phyloP scores from a whole-genome alignment of 257 asterid genomes.

The Marsdenia floribunda region DNA sequence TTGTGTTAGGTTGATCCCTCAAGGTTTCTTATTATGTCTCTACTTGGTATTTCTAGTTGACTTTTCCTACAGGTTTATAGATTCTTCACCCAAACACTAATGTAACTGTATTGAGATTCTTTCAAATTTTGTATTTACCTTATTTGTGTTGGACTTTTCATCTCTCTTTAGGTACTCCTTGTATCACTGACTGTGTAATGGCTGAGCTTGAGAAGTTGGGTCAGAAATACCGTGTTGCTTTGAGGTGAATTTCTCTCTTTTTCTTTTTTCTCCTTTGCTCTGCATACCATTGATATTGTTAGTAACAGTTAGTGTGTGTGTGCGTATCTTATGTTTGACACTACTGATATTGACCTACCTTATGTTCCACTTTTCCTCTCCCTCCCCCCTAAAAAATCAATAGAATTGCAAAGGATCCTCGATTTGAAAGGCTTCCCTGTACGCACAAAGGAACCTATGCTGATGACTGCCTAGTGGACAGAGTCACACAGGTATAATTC shows the following conservation, averaged over 20 bases:
- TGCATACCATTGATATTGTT: neutral
- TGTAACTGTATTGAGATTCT: neutral
- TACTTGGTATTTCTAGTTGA: neutral
- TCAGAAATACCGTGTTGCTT: constrained; percentile 85
- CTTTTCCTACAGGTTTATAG: neutral
- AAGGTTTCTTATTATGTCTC: neutral
- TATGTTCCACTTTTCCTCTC: neutral
- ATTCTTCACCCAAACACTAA: neutral
- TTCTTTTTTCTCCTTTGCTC: neutral
- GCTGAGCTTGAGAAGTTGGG: constrained; percentile 99
- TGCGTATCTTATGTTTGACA: neutral
- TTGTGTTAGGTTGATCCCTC: neutral
- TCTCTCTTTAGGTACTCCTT: constrained; percentile 73
- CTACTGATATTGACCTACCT: neutral
- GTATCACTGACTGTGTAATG: constrained; percentile 98
- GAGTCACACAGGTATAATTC: constrained; percentile 73
- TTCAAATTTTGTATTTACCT: neutral
- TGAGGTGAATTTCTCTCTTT: constrained; percentile 43
- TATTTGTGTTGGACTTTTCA: neutral
- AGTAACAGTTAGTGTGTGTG: neutral
- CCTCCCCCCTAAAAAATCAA: neutral
- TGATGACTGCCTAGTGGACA: constrained; percentile 90
- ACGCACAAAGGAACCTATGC: constrained; percentile 96
- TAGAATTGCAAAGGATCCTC: constrained; percentile 98
- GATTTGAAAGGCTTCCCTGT: constrained; percentile 96